Percentiles rank a stretch among this genome's conserved stretches.
These are phyloP conservation scores for Ophiocordyceps camponoti-leonardi DNA, from an alignment of 2,329 filamentous ascomycete species.

Conservation along the genomic window DNA sequence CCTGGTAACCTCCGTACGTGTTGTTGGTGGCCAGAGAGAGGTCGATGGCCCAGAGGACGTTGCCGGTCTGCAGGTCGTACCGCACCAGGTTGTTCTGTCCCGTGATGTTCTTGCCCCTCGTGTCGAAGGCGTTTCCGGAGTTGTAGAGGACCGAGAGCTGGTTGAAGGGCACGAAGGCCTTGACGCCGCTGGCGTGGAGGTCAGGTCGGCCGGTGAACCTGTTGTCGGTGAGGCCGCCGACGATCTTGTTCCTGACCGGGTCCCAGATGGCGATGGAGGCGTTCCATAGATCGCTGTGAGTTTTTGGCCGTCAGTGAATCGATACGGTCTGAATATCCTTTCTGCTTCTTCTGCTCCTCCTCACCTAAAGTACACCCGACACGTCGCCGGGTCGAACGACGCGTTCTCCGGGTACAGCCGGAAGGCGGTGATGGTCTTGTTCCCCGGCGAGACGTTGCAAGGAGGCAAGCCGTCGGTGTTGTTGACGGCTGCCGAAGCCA, in stretches of 20 bases:
- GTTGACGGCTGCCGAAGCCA: too few relatives aligned
- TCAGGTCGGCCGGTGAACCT: constrained; percentile 9
- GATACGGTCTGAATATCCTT: too few relatives aligned
- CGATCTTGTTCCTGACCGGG: constrained; percentile 6
- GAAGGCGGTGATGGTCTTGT: constrained; percentile 1
- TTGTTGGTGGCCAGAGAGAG: constrained; percentile 11
- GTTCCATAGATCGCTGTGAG: background rate
- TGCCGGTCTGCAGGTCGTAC: constrained; percentile 10
- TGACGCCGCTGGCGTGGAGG: constrained; percentile 13
- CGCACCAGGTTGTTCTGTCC: constrained; percentile 20
- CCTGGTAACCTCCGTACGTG: constrained; percentile 20
- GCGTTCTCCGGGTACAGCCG: constrained; percentile 8
- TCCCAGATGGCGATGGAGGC: background rate
- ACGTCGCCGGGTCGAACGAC: constrained; percentile 6
- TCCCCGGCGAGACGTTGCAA: background rate
- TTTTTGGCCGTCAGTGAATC: too few relatives aligned
- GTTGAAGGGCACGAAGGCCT: constrained; percentile 12
- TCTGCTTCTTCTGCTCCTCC: too few relatives aligned
- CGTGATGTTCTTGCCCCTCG: constrained; percentile 11
- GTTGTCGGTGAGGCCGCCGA: constrained; percentile 10
- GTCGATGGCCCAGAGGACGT: constrained; percentile 16
- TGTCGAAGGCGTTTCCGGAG: constrained; percentile 14
- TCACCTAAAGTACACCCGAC: constrained; percentile 7
- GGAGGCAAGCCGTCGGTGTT: background rate
- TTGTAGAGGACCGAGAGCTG: constrained; percentile 14